Conservation (phyloP, 2,329 filamentous ascomycete genomes). For the Talaromyces sp. region DNA sequence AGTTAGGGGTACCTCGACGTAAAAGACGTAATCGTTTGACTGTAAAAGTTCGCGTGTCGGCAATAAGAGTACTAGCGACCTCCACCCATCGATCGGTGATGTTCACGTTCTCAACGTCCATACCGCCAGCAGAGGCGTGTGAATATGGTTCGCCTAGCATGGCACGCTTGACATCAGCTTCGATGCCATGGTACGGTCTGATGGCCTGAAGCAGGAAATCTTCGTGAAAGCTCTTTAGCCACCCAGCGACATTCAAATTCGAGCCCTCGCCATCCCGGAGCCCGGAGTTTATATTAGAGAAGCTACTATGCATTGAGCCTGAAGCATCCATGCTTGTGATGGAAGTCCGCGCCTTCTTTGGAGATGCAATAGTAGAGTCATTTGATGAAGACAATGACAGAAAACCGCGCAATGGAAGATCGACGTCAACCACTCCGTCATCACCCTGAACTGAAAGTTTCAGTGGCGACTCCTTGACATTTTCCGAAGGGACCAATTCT, state of each 20-base stretch:
- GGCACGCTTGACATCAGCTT: constrained; percentile 51
- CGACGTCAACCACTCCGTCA: constrained; percentile 58
- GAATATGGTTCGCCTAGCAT: constrained; percentile 53
- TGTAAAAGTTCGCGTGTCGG: constrained; percentile 50
- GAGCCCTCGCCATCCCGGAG: constrained; percentile 40
- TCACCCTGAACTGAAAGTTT: constrained; percentile 53
- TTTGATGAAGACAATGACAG: constrained; percentile 43
- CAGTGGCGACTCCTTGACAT: constrained; percentile 41
- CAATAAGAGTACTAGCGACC: constrained; percentile 53
- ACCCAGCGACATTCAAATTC: constrained; percentile 54
- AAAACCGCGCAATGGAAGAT: constrained; percentile 52
- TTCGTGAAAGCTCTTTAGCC: constrained; percentile 53
- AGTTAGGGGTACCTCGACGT: constrained; percentile 37
- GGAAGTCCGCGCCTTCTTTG: constrained; percentile 43
- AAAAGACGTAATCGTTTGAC: constrained; percentile 53
- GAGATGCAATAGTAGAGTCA: constrained; percentile 41
- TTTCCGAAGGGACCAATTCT: constrained; percentile 26
- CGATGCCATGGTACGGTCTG: constrained; percentile 48
- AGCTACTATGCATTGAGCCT: constrained; percentile 41
- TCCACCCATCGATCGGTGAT: constrained; percentile 49
- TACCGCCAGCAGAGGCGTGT: constrained; percentile 29
- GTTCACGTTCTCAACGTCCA: constrained; percentile 22
- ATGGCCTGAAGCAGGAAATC: constrained; percentile 57
- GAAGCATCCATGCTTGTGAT: constrained; percentile 49
- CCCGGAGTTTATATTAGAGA: constrained; percentile 29